These are phyloP conservation scores for Saccharomycopsis sp. DNA, from an alignment of 805 yeast species.

Conservation along the genomic window DNA sequence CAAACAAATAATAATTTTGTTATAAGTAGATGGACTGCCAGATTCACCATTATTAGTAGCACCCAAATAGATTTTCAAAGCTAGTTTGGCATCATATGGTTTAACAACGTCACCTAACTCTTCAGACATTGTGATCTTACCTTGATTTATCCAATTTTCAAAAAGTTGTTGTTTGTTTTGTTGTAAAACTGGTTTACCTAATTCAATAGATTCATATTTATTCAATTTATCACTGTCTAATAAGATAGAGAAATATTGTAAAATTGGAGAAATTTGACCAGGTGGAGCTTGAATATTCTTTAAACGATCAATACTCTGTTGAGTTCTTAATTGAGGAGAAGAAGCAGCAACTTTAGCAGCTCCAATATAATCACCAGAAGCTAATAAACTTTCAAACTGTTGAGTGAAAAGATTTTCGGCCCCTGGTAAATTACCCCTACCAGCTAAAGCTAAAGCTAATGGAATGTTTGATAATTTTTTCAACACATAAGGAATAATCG, in stretches of 20 bases:
- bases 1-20: constrained; percentile 77
- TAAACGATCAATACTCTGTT: constrained; percentile 86
- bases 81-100: constrained; percentile 74
- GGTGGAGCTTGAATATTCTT: constrained; percentile 86
- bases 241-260: constrained; percentile 84
- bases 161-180: constrained; percentile 89
- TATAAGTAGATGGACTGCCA: constrained; percentile 34
- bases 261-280: constrained; percentile 88
- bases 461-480: constrained; percentile 78
- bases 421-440: constrained; percentile 95
- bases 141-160: constrained; percentile 95
- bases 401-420: constrained; percentile 87
- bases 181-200: constrained; percentile 90
- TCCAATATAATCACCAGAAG: constrained; percentile 75
- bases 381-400: constrained; percentile 79
- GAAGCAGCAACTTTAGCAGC: constrained; percentile 98
- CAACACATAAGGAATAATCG: constrained; percentile 81
- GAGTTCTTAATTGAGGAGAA: constrained; percentile 85
- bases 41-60: constrained; percentile 45
- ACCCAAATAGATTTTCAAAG: constrained; percentile 74
- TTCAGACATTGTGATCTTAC: constrained; percentile 89
- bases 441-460: constrained; percentile 78
- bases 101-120: constrained; percentile 95
- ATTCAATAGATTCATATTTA: constrained; percentile 86
- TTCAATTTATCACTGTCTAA: constrained; percentile 89